Percentiles rank a stretch among this genome's conserved stretches.
Conservation (phyloP, 139 green algal genomes). For the Chlamydomonas incerta region DNA sequence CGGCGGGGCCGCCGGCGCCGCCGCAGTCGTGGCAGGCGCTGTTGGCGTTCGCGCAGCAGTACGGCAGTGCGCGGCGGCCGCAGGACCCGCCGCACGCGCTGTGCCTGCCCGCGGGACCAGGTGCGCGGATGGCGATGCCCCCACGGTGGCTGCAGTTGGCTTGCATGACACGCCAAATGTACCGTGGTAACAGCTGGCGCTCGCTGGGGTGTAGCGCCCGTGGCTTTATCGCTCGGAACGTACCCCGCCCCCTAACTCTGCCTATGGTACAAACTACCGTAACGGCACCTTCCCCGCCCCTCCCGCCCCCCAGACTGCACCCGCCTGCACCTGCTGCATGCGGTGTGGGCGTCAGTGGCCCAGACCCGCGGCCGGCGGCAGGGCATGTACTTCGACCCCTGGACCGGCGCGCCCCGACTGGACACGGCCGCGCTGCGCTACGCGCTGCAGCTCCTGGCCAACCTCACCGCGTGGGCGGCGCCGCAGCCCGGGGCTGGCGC, state of each 20-base stretch:
- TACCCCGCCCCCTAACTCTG: too few relatives aligned
- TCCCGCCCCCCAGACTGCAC: background rate
- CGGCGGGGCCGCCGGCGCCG: background rate
- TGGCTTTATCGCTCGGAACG: too few relatives aligned
- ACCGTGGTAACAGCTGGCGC: background rate
- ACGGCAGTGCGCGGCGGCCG: background rate
- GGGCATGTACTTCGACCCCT: constrained; percentile 9
- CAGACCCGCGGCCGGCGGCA: background rate
- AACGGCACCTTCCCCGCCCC: background rate
- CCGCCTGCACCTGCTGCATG: background rate
- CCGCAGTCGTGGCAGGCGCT: constrained; percentile 1
- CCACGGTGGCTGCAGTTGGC: too few relatives aligned
- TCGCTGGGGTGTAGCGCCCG: too few relatives aligned
- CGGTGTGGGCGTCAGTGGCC: background rate
- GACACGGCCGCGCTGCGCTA: constrained; percentile 2
- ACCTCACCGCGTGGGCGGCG: background rate
- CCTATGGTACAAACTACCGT: too few relatives aligned
- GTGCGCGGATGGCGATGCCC: background rate
- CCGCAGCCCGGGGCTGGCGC: background rate
- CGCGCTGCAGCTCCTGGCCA: constrained; percentile 1
- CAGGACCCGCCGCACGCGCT: background rate
- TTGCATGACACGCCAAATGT: background rate
- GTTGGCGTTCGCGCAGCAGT: background rate
- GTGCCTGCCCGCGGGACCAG: background rate
- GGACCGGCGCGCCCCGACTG: background rate